Percentiles rank a stretch among this genome's conserved stretches.
phyloP scores from a whole-genome alignment of 148 eudicot genomes.

The Vaccinium corymbosum region DNA sequence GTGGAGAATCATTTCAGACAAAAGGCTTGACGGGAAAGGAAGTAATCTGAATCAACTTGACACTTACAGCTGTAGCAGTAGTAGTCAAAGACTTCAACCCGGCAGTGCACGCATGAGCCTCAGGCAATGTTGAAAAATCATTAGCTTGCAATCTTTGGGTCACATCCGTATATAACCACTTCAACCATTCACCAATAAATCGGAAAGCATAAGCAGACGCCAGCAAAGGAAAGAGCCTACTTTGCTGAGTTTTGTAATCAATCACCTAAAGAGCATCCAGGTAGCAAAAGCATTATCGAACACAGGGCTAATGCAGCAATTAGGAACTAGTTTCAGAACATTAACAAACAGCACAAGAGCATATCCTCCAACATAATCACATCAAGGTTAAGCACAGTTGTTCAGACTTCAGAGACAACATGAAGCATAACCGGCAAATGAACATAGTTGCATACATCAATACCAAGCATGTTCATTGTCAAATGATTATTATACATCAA shows the following conservation, averaged over 20 bases:
- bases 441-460: neutral
- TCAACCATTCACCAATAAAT: slow-evolving; percentile 92
- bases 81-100: slow-evolving; percentile 96
- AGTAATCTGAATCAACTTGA: neutral
- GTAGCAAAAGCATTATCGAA: neutral
- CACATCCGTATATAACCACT: slow-evolving; percentile 89
- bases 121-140: slow-evolving; percentile 93
- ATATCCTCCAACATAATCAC: neutral
- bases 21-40: neutral
- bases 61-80: slow-evolving; percentile 80
- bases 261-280: slow-evolving; percentile 60
- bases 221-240: slow-evolving; percentile 90
- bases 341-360: slow-evolving; percentile 3
- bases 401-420: slow-evolving; percentile 6
- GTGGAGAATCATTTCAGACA: neutral
- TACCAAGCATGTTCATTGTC: neutral
- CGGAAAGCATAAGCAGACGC: slow-evolving; percentile 98
- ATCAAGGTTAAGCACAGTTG: neutral
- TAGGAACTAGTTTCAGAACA: neutral
- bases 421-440: neutral
- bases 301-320: neutral
- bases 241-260: slow-evolving; percentile 97
- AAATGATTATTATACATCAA: neutral
- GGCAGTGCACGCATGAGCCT: slow-evolving; percentile 97
- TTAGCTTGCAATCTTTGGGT: slow-evolving; percentile 74